phyloP scores from a whole-genome alignment of 2,329 filamentous ascomycete genomes.

The Thermochaetoides dissita region DNA sequence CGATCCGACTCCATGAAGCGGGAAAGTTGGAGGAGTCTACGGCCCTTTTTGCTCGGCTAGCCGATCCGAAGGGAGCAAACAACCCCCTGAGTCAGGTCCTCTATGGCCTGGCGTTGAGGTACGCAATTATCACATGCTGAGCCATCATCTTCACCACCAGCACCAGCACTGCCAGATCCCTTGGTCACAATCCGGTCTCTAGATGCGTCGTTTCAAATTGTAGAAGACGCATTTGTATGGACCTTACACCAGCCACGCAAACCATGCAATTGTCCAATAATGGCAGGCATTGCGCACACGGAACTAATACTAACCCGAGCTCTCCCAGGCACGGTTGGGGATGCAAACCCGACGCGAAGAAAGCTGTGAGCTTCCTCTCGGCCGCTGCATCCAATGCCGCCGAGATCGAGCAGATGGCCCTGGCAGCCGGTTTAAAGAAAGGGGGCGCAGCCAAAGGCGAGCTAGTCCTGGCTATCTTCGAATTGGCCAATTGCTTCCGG shows the following conservation, averaged over 20 bases:
- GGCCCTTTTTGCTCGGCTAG: slow-evolving; percentile 69
- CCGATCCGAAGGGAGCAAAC: slow-evolving; percentile 70
- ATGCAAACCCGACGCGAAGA: slow-evolving; percentile 61
- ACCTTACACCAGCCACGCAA: slow-evolving; percentile 6
- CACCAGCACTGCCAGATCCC: no score
- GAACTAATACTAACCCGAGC: slow-evolving; percentile 13
- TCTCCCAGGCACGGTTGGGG: slow-evolving; percentile 81
- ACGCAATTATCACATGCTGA: slow-evolving; percentile 18
- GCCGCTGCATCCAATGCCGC: slow-evolving; percentile 84
- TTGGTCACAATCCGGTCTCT: no score
- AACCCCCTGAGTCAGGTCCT: slow-evolving; percentile 92
- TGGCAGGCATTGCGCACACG: neutral
- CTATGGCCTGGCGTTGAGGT: slow-evolving; percentile 83
- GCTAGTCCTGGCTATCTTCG: slow-evolving; percentile 89
- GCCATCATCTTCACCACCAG: no score
- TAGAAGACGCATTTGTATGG: slow-evolving; percentile 7
- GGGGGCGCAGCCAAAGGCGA: slow-evolving; percentile 92
- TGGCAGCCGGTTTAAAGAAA: slow-evolving; percentile 78
- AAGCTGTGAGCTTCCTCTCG: slow-evolving; percentile 81
- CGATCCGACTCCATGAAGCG: slow-evolving; percentile 82
- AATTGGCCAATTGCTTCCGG: slow-evolving; percentile 83
- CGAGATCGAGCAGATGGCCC: slow-evolving; percentile 68
- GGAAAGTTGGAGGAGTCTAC: slow-evolving; percentile 71
- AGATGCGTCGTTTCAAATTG: no score
- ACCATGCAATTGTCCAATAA: slow-evolving; percentile 10